These are phyloP conservation scores for Eimeria zaria DNA, from an alignment of 169 alveolate species.

Conservation along the genomic window DNA sequence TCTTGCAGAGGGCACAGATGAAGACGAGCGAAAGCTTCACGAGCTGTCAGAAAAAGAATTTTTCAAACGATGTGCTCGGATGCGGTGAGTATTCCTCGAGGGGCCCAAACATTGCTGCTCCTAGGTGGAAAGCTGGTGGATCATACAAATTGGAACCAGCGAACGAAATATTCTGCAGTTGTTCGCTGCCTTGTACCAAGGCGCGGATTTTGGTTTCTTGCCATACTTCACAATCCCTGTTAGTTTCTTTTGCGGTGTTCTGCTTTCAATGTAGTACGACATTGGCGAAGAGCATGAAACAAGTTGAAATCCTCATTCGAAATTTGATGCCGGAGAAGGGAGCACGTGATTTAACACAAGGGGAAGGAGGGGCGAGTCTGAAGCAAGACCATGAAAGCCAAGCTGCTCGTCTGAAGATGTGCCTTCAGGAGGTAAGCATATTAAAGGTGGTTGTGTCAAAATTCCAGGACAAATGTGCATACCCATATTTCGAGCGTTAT, in stretches of 20 bases:
- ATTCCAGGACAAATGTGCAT: not conserved
- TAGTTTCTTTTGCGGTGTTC: not conserved
- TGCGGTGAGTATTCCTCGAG: slow-evolving; percentile 26
- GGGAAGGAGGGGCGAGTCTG: not conserved
- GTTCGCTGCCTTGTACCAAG: not conserved
- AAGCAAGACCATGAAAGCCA: slow-evolving; percentile 35
- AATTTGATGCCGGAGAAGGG: slow-evolving; percentile 26
- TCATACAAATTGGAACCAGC: not conserved
- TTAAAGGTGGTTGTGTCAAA: not conserved
- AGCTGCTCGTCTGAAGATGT: slow-evolving; percentile 20
- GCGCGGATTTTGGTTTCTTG: not conserved
- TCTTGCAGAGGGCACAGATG: slow-evolving; percentile 4
- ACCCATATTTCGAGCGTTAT: not conserved
- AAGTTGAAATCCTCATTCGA: slow-evolving; percentile 55
- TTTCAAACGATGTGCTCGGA: slow-evolving; percentile 31
- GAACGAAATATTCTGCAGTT: not conserved
- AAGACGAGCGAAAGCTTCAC: slow-evolving; percentile 40
- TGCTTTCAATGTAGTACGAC: not conserved
- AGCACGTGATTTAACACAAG: not conserved
- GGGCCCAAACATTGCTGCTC: not conserved
- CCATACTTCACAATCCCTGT: not conserved
- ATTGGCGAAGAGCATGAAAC: slow-evolving; percentile 60
- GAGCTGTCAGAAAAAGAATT: slow-evolving; percentile 54
- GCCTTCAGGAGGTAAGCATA: slow-evolving; percentile 61
- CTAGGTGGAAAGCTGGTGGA: not conserved